A percentile compares a stretch with the other conserved stretches of the same genome.
Conservation (phyloP, 345 rosid species). For the Aethionema arabicum region DNA sequence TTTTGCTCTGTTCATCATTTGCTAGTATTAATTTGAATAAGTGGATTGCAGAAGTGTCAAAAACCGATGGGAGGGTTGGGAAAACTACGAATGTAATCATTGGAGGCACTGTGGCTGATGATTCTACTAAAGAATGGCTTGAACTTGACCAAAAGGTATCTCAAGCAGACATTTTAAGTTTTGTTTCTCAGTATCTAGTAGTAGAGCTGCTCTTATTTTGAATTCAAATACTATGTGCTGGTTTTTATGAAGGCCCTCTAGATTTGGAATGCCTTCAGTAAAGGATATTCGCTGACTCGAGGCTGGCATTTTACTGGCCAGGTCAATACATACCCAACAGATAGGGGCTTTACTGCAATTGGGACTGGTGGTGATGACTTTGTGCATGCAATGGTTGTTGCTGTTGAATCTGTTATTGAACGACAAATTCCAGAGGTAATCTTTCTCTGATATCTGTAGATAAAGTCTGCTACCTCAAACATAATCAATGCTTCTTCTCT, state of each 20-base stretch:
- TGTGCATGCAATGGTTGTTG: slow-evolving; percentile 94
- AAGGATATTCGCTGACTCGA: slow-evolving; percentile 18
- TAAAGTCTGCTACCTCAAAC: slow-evolving; percentile 4
- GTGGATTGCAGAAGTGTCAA: slow-evolving; percentile 71
- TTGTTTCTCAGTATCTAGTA: background rate
- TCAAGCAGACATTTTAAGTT: background rate
- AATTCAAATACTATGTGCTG: background rate
- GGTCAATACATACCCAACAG: slow-evolving; percentile 95
- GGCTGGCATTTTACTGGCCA: slow-evolving; percentile 35
- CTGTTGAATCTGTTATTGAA: slow-evolving; percentile 92
- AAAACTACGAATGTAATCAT: slow-evolving; percentile 91
- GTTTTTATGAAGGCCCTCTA: slow-evolving; percentile 2
- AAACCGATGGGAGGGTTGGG: slow-evolving; percentile 88
- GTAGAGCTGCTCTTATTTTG: background rate
- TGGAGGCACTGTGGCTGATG: slow-evolving; percentile 93
- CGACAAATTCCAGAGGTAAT: slow-evolving; percentile 79
- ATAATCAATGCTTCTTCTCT: background rate
- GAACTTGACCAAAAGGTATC: slow-evolving; percentile 89
- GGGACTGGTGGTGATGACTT: slow-evolving; percentile 98
- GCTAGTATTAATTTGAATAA: background rate
- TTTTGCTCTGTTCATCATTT: background rate
- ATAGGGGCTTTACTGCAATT: slow-evolving; percentile 92
- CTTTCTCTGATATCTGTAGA: slow-evolving; percentile 12
- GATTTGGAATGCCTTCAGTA: slow-evolving; percentile 15
- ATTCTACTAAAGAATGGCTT: slow-evolving; percentile 87